Evolutionary conservation across 2,329 filamentous ascomycete genomes (phyloP).

Genomic region (Lecanicillium sp.): DNA sequence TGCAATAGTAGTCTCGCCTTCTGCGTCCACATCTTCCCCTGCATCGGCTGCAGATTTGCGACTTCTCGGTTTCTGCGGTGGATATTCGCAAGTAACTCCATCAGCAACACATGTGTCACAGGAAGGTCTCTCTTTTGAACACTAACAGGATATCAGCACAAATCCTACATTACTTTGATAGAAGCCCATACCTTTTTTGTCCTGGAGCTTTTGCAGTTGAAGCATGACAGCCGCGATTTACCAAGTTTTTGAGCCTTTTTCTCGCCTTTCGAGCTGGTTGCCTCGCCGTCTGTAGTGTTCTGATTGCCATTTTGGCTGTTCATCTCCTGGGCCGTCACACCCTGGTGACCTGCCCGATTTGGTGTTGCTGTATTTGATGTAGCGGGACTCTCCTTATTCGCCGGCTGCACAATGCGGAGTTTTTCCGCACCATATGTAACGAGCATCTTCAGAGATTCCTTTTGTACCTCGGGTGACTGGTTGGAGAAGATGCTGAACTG

Average conservation of each 20-base stretch:
- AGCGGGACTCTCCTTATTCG: slow-evolving; percentile 23
- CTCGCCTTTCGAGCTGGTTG: background rate
- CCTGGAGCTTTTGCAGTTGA: slow-evolving; percentile 23
- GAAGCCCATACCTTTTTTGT: slow-evolving; percentile 28
- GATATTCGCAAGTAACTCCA: slow-evolving; percentile 30
- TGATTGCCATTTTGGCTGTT: background rate
- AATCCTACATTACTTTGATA: background rate
- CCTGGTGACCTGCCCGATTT: slow-evolving; percentile 10
- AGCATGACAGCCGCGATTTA: slow-evolving; percentile 27
- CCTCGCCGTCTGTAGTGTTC: background rate
- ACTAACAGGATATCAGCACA: slow-evolving; percentile 22
- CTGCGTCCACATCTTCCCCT: slow-evolving; percentile 10
- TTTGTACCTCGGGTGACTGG: slow-evolving; percentile 47
- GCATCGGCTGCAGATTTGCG: slow-evolving; percentile 14
- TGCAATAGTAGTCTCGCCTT: slow-evolving; percentile 5
- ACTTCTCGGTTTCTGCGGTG: slow-evolving; percentile 21
- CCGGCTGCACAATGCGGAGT: slow-evolving; percentile 48
- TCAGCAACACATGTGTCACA: slow-evolving; percentile 29
- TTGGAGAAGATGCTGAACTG: slow-evolving; percentile 55
- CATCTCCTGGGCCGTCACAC: background rate
- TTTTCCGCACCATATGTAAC: slow-evolving; percentile 49
- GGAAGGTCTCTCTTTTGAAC: slow-evolving; percentile 30
- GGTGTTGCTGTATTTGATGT: slow-evolving; percentile 19
- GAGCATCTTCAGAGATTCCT: slow-evolving; percentile 48
- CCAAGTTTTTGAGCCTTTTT: slow-evolving; percentile 5